Evolutionary conservation across 2,329 filamentous ascomycete species (phyloP), one percentile per base, ranked within the genome.

Genomic region (Phaeosphaeriaceae sp.): DNA sequence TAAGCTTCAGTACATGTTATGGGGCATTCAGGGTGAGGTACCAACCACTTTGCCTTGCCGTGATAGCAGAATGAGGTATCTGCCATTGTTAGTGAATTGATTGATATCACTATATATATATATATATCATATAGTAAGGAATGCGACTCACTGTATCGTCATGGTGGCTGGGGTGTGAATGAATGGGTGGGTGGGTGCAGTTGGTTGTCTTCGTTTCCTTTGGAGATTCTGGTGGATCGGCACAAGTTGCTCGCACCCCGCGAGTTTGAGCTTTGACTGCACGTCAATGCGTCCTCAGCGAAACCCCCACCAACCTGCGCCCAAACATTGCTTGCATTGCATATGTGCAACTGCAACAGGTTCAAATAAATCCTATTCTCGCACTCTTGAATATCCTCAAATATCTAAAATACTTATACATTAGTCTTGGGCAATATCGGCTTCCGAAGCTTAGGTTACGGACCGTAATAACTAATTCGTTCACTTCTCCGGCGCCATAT

Each of bases 1-100:
- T 58, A 54, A 56, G 47, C 54, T 55, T 71, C 55, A 68, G 68
- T 58, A 69, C 51, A 50, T 70, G 61, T 58, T 39, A 50, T 50
- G 26, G 51, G 56, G 40, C 26, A 51, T 56, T 48, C 47, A 47
- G 58, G 57, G 58, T 64, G 55, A 76, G 77, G 56, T 60, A 70
- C 92, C 68, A 83, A 99, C 93, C 79, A 99, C 94, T 88, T 99
- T 99, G 81, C 94, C 94, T 83, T 99, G 94, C 70, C 94, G 87
- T 59, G 93, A 97, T 64, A 99, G 87, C 75, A 99, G 86, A 76
- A 99, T 97, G 66, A 99, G 82, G 76, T 99, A 99, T 81, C 94
- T 97, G 68, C 0, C 0, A 11, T 3, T 15, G 20, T 65, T 32
- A 66, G 59, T 6, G 11, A 16, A n/a, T 37, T 18, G 26, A n/a